Conservation (phyloP, 345 rosid genomes). For the Fremontodendron californicum region DNA sequence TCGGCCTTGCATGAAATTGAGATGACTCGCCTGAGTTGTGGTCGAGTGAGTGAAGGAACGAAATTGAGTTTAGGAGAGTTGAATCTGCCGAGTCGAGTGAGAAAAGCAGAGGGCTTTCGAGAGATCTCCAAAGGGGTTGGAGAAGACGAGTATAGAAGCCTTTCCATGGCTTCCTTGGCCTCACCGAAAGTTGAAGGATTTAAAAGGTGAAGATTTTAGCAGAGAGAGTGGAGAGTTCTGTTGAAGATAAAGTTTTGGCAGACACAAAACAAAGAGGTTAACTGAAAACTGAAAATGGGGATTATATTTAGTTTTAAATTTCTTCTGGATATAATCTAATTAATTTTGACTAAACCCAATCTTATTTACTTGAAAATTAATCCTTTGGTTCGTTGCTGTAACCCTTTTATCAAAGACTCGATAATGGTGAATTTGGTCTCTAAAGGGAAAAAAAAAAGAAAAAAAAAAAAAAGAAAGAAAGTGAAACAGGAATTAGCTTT, state of each 20-base stretch:
- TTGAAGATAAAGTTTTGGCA: constrained; percentile 32
- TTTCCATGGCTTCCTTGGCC: constrained; percentile 66
- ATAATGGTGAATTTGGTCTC: too few relatives aligned
- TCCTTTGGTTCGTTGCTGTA: not conserved
- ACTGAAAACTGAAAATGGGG: constrained; percentile 20
- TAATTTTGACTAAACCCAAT: not conserved
- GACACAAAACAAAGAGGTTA: not conserved
- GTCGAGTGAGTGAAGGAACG: constrained; percentile 18
- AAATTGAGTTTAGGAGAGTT: constrained; percentile 33
- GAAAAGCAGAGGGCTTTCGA: constrained; percentile 31
- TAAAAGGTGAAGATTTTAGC: constrained; percentile 7
- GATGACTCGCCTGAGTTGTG: constrained; percentile 40
- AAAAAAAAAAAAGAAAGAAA: too few relatives aligned
- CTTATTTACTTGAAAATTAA: not conserved
- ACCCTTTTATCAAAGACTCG: not conserved
- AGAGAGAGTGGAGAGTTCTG: not conserved
- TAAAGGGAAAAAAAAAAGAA: too few relatives aligned
- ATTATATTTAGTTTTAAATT: not conserved
- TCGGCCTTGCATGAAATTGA: constrained; percentile 37
- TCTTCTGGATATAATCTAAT: not conserved
- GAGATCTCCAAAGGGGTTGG: constrained; percentile 37
- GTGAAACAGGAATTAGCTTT: too few relatives aligned
- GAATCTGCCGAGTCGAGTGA: constrained; percentile 39
- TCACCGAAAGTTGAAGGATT: constrained; percentile 7
- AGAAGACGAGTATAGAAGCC: constrained; percentile 77